These are phyloP conservation scores for Cryphonectria carpinicola DNA, from an alignment of 2,329 filamentous ascomycete genomes.

Conservation along the genomic window DNA sequence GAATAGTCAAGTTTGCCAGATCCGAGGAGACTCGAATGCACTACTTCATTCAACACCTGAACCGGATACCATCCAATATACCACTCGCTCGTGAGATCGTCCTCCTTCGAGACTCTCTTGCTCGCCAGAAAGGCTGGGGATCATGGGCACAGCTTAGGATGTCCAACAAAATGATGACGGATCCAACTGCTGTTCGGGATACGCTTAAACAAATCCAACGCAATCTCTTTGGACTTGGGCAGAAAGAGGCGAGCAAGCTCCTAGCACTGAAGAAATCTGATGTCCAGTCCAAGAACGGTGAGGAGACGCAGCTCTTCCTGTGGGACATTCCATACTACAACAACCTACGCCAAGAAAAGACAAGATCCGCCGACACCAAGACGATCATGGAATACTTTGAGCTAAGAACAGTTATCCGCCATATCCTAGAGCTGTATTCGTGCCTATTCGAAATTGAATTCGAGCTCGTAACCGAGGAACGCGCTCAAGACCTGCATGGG, in stretches of 20 bases:
- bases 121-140: constrained; percentile 6
- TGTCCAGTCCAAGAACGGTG: constrained; percentile 37
- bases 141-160: constrained; percentile 8
- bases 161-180: constrained; percentile 14
- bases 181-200: not conserved
- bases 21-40: constrained; percentile 22
- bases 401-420: constrained; percentile 10
- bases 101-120: constrained; percentile 13
- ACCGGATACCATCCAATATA: constrained; percentile 16
- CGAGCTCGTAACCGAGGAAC: constrained; percentile 1
- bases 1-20: constrained; percentile 18
- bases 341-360: constrained; percentile 43
- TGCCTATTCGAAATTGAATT: constrained; percentile 23
- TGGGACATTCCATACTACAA: constrained; percentile 62
- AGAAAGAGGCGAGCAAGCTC: constrained; percentile 51
- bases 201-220: not conserved
- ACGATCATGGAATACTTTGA: constrained; percentile 25
- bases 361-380: not conserved
- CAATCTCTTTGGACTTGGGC: not conserved
- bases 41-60: constrained; percentile 19
- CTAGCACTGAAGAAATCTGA: constrained; percentile 52
- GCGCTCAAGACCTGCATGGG: not conserved
- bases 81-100: constrained; percentile 11
- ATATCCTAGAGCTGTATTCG: constrained; percentile 17
- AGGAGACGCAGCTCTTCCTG: constrained; percentile 52